Base-by-base conservation (phyloP, 306 rosid genomes). In the Pyrus bretschneideri region DNA sequence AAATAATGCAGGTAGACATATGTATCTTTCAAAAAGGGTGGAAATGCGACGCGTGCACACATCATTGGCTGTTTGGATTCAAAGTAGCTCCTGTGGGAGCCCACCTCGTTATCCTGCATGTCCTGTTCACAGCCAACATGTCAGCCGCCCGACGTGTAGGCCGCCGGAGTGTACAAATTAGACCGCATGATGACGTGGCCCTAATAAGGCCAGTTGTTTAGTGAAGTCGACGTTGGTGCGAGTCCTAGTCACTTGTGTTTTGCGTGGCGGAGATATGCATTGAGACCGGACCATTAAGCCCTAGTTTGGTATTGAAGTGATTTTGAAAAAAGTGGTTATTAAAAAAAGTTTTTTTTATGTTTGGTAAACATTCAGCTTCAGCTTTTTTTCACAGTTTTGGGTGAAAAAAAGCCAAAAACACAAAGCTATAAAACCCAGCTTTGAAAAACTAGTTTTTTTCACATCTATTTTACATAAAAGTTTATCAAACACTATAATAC, bases 221-320 rank as follows among this genome's bases (percentile, higher is more conserved):
- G 35, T 0, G 21, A 13, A 44, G 14, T 40, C 44, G 55, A 62
- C 29, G 84, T 73, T 70, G 77, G 70, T 21, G 22, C 22, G 40
- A 44, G 49, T 69, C 75, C 55, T 49, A 60, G 52, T 76, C 83
- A 45, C 58, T 71, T 40, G 35, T 27, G 55, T 51, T 51, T 72
- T 77, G 70, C 44, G 80, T 81, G 84, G 84, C 74, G 0, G 66
- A 69, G 72, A 42, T 57, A 9, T 38, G 66, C 49, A 29, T 8
- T 49, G 11, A 46, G 62, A 52, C 72, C 6, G 0, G 73, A 21
- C 55, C 33, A 6, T 45, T 10, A 49, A 13, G 1, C 2, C 27
- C 27, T 25, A 25, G 1, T 25, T 25, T 25, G 2, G 27, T 25
- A 25, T 0, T 1, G 2, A 25, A 2, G 27, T 25, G 2, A 25